Percentiles rank a stretch among this genome's conserved stretches.
Conservation (phyloP, 1,284 basidiomycete species). For the Filobasidium uniguttulatum region DNA sequence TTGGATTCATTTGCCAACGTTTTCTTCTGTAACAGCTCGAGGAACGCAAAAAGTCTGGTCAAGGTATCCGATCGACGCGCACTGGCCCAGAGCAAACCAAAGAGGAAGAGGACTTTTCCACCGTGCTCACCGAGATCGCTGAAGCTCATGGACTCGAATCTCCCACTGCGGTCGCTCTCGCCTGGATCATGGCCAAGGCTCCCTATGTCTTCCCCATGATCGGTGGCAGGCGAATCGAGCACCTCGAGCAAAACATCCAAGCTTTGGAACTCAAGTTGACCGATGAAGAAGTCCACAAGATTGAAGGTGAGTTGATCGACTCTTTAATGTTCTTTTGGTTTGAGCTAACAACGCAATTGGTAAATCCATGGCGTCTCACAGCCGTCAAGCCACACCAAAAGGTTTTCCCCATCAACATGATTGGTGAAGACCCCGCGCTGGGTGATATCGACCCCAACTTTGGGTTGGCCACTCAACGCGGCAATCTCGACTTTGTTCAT, state of each 20-base stretch:
- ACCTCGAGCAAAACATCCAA: conserved; percentile 26
- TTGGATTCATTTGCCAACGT: neutral
- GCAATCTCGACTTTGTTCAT: no score
- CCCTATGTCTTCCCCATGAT: conserved; percentile 32
- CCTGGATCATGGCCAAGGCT: conserved; percentile 16
- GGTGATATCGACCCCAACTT: no score
- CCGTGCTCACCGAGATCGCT: conserved; percentile 32
- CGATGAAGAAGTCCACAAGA: conserved; percentile 23
- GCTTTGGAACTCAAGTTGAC: conserved; percentile 23
- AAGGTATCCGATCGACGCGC: conserved; percentile 15
- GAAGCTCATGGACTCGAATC: conserved; percentile 37
- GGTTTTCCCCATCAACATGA: no score
- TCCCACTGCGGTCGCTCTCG: conserved; percentile 8
- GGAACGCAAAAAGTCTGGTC: conserved; percentile 28
- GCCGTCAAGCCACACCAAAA: no score
- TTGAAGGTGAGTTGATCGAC: no score
- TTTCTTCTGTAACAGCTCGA: conserved; percentile 18
- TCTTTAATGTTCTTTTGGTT: no score
- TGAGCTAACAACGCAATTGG: no score
- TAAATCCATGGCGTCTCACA: no score
- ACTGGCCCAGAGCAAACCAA: conserved; percentile 20
- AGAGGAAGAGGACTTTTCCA: conserved; percentile 18
- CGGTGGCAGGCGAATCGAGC: conserved; percentile 33
- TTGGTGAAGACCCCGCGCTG: no score
- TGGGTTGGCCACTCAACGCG: no score